Conservation (phyloP, 192 early-diverging fungal genomes). For the Phlyctochytrium bullatum region DNA sequence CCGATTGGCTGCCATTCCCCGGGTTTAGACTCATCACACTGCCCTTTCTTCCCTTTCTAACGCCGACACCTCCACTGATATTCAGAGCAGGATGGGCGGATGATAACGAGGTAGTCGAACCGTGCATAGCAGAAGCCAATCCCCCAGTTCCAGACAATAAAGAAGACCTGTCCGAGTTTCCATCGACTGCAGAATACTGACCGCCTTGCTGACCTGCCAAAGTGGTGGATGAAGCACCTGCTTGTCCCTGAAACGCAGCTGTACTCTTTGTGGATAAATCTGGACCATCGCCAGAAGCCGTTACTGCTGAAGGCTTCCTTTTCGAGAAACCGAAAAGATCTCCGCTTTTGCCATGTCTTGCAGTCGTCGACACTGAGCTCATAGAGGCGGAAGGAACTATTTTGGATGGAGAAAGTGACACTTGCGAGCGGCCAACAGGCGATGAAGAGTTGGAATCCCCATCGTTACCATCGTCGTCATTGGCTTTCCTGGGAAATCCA, state of each 20-base stretch:
- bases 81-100: neutral
- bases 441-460: neutral
- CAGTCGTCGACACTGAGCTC: neutral
- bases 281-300: slow-evolving; percentile 16
- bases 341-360: neutral
- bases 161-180: no score
- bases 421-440: neutral
- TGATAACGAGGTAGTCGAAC: no score
- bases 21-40: slow-evolving; percentile 8
- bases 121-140: no score
- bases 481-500: neutral
- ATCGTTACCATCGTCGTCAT: neutral
- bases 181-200: no score
- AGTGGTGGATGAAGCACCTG: no score
- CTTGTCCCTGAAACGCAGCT: no score
- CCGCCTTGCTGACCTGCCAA: no score
- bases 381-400: neutral
- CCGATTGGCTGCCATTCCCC: no score
- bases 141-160: no score
- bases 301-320: slow-evolving; percentile 3
- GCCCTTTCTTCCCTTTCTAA: slow-evolving; percentile 14
- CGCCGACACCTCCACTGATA: neutral
- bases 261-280: neutral
- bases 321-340: neutral
- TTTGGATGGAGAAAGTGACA: neutral